Conservation (phyloP, 257 asterid species). For the Nicotiana paniculata region DNA sequence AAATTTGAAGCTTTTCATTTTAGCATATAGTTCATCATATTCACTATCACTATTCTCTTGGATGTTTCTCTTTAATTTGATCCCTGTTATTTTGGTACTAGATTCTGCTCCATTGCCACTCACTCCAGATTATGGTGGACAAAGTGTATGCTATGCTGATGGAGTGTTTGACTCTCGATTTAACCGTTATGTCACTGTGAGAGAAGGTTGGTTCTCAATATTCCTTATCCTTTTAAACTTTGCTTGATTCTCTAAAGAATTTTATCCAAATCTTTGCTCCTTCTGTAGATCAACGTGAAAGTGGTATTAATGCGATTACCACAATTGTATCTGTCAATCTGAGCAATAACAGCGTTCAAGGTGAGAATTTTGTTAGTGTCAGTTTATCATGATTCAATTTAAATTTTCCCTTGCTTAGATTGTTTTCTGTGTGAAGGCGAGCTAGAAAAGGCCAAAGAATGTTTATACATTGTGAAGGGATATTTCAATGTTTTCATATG, state of each 20-base stretch:
- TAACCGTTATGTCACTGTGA: constrained; percentile 67
- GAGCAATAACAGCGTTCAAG: constrained; percentile 31
- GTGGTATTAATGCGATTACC: constrained; percentile 56
- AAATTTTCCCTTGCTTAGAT: neutral
- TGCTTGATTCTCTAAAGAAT: neutral
- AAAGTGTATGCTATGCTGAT: constrained; percentile 79
- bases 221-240: constrained; percentile 1
- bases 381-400: neutral
- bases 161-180: constrained; percentile 79
- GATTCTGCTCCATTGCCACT: constrained; percentile 77
- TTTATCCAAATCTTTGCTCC: constrained; percentile 10
- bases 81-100: constrained; percentile 19
- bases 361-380: constrained; percentile 23
- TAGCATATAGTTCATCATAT: constrained; percentile 4
- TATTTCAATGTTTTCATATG: neutral
- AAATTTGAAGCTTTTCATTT: neutral
- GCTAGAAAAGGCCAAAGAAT: neutral
- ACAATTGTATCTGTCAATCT: constrained; percentile 69
- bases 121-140: constrained; percentile 78
- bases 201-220: constrained; percentile 56
- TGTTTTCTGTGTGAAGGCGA: neutral
- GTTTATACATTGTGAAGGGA: neutral
- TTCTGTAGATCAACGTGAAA: constrained; percentile 66
- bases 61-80: neutral
- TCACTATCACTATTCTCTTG: neutral